phyloP scores from a whole-genome alignment of 805 yeast species.

The Cyberlindnera euphorbiae region DNA sequence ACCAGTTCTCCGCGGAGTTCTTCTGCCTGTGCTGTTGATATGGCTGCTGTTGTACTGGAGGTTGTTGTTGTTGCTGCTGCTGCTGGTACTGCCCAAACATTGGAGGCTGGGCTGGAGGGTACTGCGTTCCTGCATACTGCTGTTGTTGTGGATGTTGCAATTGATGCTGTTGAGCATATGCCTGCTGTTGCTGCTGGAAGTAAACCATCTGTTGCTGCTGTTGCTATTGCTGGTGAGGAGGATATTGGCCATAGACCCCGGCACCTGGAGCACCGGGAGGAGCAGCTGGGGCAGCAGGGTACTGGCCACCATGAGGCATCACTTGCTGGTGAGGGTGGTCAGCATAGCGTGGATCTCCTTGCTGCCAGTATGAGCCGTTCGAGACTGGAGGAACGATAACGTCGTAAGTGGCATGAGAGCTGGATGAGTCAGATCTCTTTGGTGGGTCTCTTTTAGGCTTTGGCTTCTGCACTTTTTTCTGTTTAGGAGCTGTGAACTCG shows the following conservation, averaged over 20 bases:
- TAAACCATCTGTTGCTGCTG: slow-evolving; percentile 16
- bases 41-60: slow-evolving; percentile 6
- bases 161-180: slow-evolving; percentile 10
- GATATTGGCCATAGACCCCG: background rate
- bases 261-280: background rate
- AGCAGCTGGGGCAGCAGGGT: background rate
- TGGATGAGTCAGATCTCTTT: too few species aligned
- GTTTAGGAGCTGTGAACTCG: background rate
- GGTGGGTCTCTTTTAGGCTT: too few species aligned
- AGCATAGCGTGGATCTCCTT: too few species aligned
- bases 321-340: slow-evolving; percentile 10
- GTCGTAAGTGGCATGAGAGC: too few species aligned
- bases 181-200: slow-evolving; percentile 22
- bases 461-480: slow-evolving; percentile 22
- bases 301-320: slow-evolving; percentile 2
- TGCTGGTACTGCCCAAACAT: slow-evolving; percentile 16
- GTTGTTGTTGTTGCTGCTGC: slow-evolving; percentile 20
- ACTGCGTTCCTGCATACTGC: background rate
- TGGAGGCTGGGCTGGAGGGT: slow-evolving; percentile 20
- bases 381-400: too few species aligned
- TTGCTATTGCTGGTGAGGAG: slow-evolving; percentile 14
- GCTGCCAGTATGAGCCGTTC: too few species aligned
- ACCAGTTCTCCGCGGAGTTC: slow-evolving; percentile 27
- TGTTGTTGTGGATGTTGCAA: slow-evolving; percentile 5
- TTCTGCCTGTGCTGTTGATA: slow-evolving; percentile 25